Evolutionary conservation across 345 rosid species (phyloP), one percentile per base, ranked within the genome.

Genomic region (Trapa incisa): DNA sequence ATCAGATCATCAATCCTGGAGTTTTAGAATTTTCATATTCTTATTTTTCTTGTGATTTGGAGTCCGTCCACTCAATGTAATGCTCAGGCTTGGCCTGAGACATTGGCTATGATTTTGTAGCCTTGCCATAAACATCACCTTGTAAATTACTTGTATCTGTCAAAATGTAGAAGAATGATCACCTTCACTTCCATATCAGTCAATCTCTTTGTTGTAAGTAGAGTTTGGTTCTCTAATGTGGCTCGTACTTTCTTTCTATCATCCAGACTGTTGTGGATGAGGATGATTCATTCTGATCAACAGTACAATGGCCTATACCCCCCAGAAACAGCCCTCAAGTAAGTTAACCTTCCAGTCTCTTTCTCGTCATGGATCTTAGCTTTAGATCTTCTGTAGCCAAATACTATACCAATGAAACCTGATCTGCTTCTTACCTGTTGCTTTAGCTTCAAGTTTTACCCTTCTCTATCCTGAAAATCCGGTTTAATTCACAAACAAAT

Each of bases 1-100:
- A 58, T 79, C 53, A 77, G 76, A 53, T 67, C 80, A 41, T 73
- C 80, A 72, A 61, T 75, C 67, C 74, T 81, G 70, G 76, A 66
- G 69, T 78, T 79, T 64, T 80, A 80, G 83, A 67, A 77, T 75
- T 58, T 71, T 45, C 14, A 53, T 56, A 54, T 17, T 58, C 47
- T 56, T 50, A 15, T 64, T 65, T 67, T 32, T 47, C 63, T 16
- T 13, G 5, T 14, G 39, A 37, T 50, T n/a, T 9, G 56, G 56
- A 45, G 47, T 65, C 9, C 57, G 50, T 37, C 45, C 54, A 16
- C 35, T 65, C 69, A 57, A 48, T 5, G 42, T 38, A 47, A 57
- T 38, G 47, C 22, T 54, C 37, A 22, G 64, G 15, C 47, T 43
- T 64, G 14, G 15, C 29, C 8, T 5, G n/a, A 36, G 38, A 36